phyloP scores from a whole-genome alignment of 257 asterid species.

The Vinca minor region DNA sequence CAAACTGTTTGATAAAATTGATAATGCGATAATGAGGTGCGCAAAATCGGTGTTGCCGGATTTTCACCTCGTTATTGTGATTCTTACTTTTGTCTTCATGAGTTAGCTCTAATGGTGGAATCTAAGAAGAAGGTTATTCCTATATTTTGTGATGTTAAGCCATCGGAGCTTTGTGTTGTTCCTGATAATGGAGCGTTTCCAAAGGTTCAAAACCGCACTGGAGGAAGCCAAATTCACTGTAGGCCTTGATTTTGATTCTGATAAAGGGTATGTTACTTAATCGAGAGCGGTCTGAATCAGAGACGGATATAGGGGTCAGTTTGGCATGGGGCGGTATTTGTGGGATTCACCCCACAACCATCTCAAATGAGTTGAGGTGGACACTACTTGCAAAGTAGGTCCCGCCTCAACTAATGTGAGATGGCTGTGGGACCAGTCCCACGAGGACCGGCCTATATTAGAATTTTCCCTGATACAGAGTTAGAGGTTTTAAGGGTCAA shows the following conservation, averaged over 20 bases:
- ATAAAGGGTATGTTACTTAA: slow-evolving; percentile 46
- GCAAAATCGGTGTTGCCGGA: slow-evolving; percentile 42
- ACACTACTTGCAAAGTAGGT: too few species aligned
- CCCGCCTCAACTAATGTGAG: too few species aligned
- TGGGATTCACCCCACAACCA: too few species aligned
- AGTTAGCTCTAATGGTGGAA: slow-evolving; percentile 38
- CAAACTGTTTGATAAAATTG: slow-evolving; percentile 40
- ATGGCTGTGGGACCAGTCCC: too few species aligned
- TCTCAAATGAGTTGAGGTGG: too few species aligned
- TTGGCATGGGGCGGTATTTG: too few species aligned
- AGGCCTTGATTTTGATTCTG: slow-evolving; percentile 38
- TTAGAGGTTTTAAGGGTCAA: too few species aligned
- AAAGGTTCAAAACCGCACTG: slow-evolving; percentile 31
- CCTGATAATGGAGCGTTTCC: slow-evolving; percentile 17
- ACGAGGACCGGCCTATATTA: too few species aligned
- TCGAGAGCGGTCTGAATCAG: too few species aligned
- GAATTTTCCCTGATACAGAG: too few species aligned
- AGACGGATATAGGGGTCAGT: too few species aligned
- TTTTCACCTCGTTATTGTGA: slow-evolving; percentile 50
- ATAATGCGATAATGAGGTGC: slow-evolving; percentile 29
- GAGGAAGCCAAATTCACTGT: slow-evolving; percentile 50
- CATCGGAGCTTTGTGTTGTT: slow-evolving; percentile 35
- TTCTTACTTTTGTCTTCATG: slow-evolving; percentile 50
- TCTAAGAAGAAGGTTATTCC: slow-evolving; percentile 38
- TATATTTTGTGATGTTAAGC: slow-evolving; percentile 46